Evolutionary conservation across 2,329 filamentous ascomycete species (phyloP).

Genomic region (Colletotrichum lupini): DNA sequence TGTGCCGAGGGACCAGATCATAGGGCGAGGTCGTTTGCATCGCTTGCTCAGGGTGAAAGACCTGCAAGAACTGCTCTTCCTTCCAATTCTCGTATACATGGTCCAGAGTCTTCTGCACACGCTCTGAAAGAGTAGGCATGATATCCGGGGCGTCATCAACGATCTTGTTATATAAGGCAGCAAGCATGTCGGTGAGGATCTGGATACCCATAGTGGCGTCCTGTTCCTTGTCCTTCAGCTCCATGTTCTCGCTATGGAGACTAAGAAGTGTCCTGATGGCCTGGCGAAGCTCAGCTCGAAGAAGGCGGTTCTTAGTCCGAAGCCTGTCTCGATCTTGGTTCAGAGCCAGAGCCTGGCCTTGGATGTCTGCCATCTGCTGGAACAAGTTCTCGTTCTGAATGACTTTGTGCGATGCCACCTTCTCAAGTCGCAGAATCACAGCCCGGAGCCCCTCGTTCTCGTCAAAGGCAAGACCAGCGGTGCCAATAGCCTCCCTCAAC

Average conservation of each 20-base stretch:
- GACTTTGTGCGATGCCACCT: not conserved
- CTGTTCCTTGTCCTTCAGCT: not conserved
- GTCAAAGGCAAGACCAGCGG: not conserved
- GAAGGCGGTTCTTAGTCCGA: not conserved
- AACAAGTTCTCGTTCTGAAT: not conserved
- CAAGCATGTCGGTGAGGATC: not conserved
- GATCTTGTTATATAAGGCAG: not conserved
- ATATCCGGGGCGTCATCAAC: not conserved
- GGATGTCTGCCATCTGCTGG: not conserved
- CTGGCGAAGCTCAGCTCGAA: not conserved
- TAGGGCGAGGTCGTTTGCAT: not conserved
- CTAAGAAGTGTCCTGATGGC: too few species aligned
- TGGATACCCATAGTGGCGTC: not conserved
- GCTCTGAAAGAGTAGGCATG: not conserved
- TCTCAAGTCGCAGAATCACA: not conserved
- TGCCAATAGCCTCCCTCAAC: too few species aligned
- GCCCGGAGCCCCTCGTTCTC: not conserved
- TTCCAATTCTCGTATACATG: constrained; percentile 17
- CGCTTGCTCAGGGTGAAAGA: not conserved
- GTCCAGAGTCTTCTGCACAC: not conserved
- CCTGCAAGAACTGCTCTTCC: not conserved
- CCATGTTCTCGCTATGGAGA: too few species aligned
- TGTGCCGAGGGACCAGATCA: not conserved
- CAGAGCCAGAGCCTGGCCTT: not conserved
- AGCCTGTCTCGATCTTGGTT: not conserved